phyloP scores from a whole-genome alignment of 768 basidiomycete species.

The Lanmaoa rubissima region DNA sequence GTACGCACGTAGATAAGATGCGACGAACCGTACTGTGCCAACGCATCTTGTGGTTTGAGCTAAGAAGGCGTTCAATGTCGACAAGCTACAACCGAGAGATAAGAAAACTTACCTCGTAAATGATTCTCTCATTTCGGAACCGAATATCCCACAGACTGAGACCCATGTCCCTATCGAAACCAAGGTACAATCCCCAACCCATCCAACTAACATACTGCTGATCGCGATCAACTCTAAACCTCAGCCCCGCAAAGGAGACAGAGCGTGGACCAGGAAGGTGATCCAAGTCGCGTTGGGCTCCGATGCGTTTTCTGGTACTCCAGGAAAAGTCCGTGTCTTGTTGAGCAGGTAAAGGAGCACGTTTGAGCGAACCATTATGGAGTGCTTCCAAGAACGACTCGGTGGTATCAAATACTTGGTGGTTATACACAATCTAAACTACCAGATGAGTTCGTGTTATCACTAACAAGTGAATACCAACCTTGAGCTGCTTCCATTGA shows the following conservation, averaged over 20 bases:
- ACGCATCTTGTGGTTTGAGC: slow-evolving; percentile 61
- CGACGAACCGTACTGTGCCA: slow-evolving; percentile 52
- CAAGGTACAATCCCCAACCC: slow-evolving; percentile 61
- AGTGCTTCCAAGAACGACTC: slow-evolving; percentile 54
- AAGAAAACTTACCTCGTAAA: slow-evolving; percentile 48
- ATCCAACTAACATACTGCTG: slow-evolving; percentile 64
- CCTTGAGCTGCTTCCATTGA: slow-evolving; percentile 53
- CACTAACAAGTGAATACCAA: slow-evolving; percentile 9
- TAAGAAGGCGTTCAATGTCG: slow-evolving; percentile 15
- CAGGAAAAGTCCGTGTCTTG: slow-evolving; percentile 40
- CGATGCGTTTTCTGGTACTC: slow-evolving; percentile 44
- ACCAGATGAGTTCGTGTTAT: background rate
- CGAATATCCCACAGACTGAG: slow-evolving; percentile 58
- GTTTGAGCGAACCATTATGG: slow-evolving; percentile 49
- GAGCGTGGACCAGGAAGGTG: slow-evolving; percentile 62
- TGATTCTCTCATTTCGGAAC: slow-evolving; percentile 56
- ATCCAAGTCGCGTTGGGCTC: slow-evolving; percentile 52
- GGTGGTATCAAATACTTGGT: slow-evolving; percentile 49
- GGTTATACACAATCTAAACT: slow-evolving; percentile 54
- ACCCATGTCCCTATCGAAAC: slow-evolving; percentile 69
- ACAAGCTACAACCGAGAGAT: background rate
- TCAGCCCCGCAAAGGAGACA: slow-evolving; percentile 57
- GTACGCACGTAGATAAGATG: background rate
- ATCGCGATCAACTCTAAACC: slow-evolving; percentile 53
- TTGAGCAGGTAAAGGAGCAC: slow-evolving; percentile 32